Evolutionary conservation across 768 basidiomycete genomes (phyloP), one percentile per base, ranked within the genome.

Genomic region (Mycena haematopus): DNA sequence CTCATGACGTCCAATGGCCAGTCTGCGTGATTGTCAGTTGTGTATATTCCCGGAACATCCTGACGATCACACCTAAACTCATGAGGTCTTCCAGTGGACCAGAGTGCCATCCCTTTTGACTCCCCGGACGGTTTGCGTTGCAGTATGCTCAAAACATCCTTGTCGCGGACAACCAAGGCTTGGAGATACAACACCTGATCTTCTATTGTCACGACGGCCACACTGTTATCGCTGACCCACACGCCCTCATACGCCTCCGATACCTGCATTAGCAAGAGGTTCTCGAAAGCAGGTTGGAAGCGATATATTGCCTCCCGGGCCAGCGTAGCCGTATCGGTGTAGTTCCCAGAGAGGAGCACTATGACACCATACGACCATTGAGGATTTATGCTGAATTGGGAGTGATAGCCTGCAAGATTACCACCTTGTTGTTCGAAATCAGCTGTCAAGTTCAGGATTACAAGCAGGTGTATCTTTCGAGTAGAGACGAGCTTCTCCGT

Each of bases 321-420:
- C 44, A 81, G 66, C 22, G 60, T 65, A 22, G 60, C 61, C 10
- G 76, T 70, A 51, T 78, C 75, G 17, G 66, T 62, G 36, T 75
- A 76, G 13, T 71, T 72, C 19, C 80, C 80, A 0, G 80, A 78
- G 38, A 77, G 63, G 25, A 82, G 75, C 0, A 79, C 73, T 27
- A 81, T 73, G 40, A 81, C 72, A 0, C 80, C 80, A 29, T 79
- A 78, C 2, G 78, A 77, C 54, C 73, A 75, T 36, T 76, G 75
- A 17, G 78, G 78, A 60, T 79, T 71, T 52, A 81, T 52, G 8
- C 71, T 74, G 58, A 81, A 79, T 61, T 75, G 75, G 0, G 76
- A 75, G 60, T 80, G 79, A 50, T 78, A 77, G 5, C 78, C 80
- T 1, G 72, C 68, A 14, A 80, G 66, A 54, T 77, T 78, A 19